A percentile compares a stretch with the other conserved stretches of the same genome.
Conservation (phyloP, 2,329 filamentous ascomycete genomes). For the Cytospora piceicola region DNA sequence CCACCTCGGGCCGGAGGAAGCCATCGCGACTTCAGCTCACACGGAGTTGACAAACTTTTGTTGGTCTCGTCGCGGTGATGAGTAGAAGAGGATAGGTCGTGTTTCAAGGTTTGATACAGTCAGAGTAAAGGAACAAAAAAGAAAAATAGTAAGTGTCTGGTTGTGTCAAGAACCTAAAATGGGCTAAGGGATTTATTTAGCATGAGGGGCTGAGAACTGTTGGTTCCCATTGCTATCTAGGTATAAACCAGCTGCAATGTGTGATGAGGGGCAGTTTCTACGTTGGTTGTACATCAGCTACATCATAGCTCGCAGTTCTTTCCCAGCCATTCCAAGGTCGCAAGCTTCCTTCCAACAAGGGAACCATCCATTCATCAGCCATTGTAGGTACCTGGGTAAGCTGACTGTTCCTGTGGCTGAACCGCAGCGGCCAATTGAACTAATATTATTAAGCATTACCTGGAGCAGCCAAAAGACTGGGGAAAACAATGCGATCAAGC, state of each 20-base stretch:
- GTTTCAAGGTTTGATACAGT: neutral
- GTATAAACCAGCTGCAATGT: neutral
- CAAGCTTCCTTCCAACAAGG: neutral
- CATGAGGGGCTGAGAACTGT: neutral
- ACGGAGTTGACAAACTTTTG: neutral
- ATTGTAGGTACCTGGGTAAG: too few species aligned
- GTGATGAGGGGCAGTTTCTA: slow-evolving; percentile 4
- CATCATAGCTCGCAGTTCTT: neutral
- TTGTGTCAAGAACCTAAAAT: neutral
- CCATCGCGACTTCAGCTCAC: slow-evolving; percentile 44
- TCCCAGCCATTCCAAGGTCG: neutral
- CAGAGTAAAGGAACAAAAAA: neutral
- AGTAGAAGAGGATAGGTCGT: neutral
- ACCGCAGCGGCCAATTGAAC: neutral
- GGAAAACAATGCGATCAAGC: neutral
- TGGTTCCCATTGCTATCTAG: neutral
- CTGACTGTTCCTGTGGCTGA: slow-evolving; percentile 5
- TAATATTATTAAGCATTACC: neutral
- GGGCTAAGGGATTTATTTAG: neutral
- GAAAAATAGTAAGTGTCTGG: neutral
- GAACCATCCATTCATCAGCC: neutral
- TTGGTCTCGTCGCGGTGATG: neutral
- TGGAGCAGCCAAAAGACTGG: neutral
- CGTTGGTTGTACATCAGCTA: neutral
- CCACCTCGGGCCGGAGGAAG: slow-evolving; percentile 51